These are phyloP conservation scores for Yamagishiella unicocca DNA, from an alignment of 139 green algal species.

Conservation along the genomic window DNA sequence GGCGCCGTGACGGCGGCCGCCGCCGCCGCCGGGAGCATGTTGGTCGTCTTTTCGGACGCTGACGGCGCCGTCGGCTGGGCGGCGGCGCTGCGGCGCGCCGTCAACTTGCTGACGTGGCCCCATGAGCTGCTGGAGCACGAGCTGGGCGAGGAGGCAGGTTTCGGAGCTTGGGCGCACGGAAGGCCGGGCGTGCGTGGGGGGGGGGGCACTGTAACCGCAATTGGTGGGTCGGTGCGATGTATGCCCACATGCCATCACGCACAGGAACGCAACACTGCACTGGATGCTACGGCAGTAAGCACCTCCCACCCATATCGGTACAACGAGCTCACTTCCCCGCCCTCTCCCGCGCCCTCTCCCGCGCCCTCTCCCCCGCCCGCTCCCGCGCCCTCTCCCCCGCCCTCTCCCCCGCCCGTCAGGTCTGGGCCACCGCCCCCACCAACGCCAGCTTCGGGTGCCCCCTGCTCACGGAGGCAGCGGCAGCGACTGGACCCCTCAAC, in stretches of 20 bases:
- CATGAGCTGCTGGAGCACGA: conserved; percentile 21
- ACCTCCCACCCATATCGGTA: neutral
- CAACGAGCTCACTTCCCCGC: neutral
- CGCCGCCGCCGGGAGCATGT: neutral
- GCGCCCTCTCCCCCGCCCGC: neutral
- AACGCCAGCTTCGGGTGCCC: neutral
- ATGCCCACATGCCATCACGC: neutral
- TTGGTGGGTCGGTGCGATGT: neutral
- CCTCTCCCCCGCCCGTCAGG: neutral
- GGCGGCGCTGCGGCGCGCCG: neutral
- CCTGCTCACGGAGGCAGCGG: too few relatives aligned
- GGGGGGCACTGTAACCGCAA: neutral
- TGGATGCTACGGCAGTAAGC: neutral
- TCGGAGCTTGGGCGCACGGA: too few relatives aligned
- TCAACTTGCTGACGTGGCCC: neutral
- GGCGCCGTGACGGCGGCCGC: too few relatives aligned
- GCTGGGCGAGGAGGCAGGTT: conserved; percentile 32
- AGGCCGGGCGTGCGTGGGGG: neutral
- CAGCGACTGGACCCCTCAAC: too few relatives aligned
- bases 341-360: too few relatives aligned
- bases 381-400: too few relatives aligned
- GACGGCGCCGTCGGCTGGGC: conserved; percentile 16
- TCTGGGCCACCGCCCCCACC: neutral
- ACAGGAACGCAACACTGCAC: neutral
- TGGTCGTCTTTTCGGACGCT: conserved; percentile 1